Conservation (phyloP, 2,329 filamentous ascomycete species). For the Apiospora marii region DNA sequence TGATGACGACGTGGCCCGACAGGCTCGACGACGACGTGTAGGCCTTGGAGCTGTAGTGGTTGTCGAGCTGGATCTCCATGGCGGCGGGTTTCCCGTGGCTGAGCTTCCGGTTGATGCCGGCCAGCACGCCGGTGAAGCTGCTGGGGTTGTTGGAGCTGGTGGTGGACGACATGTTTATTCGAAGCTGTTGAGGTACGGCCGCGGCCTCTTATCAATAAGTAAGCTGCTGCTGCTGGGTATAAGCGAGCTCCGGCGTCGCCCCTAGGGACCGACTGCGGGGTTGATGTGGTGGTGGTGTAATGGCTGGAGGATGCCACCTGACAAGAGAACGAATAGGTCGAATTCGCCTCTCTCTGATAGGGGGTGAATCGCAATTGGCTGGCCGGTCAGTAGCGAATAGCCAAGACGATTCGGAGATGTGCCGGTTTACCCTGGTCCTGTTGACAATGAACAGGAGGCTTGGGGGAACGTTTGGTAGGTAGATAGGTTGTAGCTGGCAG, state of each 20-base stretch:
- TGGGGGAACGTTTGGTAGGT: neutral
- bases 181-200: neutral
- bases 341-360: neutral
- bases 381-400: neutral
- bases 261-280: constrained; percentile 7
- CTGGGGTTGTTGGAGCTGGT: constrained; percentile 27
- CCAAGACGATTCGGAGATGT: constrained; percentile 1
- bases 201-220: neutral
- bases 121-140: constrained; percentile 29
- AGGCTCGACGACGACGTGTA: constrained; percentile 64
- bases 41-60: constrained; percentile 62
- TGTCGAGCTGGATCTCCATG: constrained; percentile 58
- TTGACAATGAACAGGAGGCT: neutral
- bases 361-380: constrained; percentile 1
- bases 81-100: constrained; percentile 41
- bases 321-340: neutral
- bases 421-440: neutral
- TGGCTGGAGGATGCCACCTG: neutral
- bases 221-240: neutral
- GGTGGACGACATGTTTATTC: neutral
- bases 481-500: neutral
- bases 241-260: constrained; percentile 5
- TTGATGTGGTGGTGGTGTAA: neutral
- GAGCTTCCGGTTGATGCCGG: constrained; percentile 33
- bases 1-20: constrained; percentile 57